These are phyloP conservation scores for Xylogone sp. DNA, from an alignment of 2,329 filamentous ascomycete species.

Conservation along the genomic window DNA sequence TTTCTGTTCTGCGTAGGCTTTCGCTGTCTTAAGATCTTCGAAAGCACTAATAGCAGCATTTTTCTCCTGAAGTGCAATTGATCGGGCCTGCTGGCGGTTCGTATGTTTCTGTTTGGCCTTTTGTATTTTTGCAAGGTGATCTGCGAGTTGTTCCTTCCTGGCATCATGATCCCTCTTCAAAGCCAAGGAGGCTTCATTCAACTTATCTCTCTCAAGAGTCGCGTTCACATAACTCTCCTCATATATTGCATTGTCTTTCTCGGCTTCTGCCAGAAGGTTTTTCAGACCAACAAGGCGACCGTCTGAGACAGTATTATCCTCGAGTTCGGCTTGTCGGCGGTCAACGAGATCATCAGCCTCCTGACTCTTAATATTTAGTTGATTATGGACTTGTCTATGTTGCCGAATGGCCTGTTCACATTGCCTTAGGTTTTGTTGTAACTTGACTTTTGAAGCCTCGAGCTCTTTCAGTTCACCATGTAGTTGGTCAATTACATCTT, in stretches of 20 bases:
- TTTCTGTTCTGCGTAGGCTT: conserved; percentile 41
- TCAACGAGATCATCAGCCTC: conserved; percentile 56
- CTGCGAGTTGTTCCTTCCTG: conserved; percentile 33
- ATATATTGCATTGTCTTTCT: conserved; percentile 41
- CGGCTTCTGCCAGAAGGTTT: conserved; percentile 49
- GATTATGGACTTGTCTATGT: conserved; percentile 41
- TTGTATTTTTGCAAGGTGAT: conserved; percentile 38
- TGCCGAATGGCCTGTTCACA: conserved; percentile 43
- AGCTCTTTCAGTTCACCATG: conserved; percentile 50
- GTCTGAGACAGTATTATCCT: conserved; percentile 65
- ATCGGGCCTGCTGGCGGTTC: conserved; percentile 44
- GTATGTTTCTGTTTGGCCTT: conserved; percentile 54
- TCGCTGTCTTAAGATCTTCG: conserved; percentile 44
- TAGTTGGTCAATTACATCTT: conserved; percentile 49
- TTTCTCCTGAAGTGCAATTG: conserved; percentile 54
- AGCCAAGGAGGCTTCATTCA: conserved; percentile 34
- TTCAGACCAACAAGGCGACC: conserved; percentile 58
- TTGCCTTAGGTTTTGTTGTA: conserved; percentile 42
- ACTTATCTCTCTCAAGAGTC: conserved; percentile 42
- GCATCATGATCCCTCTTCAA: conserved; percentile 34
- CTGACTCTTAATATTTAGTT: conserved; percentile 55
- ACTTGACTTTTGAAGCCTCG: conserved; percentile 27
- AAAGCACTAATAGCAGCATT: conserved; percentile 54
- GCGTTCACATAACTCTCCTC: conserved; percentile 54
- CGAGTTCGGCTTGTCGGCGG: conserved; percentile 53